Percentiles rank a stretch among this genome's conserved stretches.
phyloP scores from a whole-genome alignment of 192 early-diverging fungal species.

The Backusella circina region DNA sequence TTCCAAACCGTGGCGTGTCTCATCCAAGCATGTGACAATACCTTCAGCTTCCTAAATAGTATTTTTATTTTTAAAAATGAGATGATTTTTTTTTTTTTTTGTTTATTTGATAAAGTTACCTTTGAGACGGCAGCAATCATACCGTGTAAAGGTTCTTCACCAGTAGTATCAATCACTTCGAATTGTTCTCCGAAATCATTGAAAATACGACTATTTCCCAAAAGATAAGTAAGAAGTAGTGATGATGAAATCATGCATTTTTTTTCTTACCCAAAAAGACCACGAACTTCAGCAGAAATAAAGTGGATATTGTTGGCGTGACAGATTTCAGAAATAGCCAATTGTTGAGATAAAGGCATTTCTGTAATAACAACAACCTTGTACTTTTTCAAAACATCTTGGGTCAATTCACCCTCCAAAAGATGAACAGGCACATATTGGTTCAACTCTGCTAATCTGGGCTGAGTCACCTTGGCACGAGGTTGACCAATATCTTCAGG shows the following conservation, averaged over 20 bases:
- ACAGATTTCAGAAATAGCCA: constrained; percentile 83
- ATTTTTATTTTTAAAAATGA: background rate
- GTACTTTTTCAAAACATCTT: constrained; percentile 40
- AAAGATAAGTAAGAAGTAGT: background rate
- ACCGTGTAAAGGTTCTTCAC: constrained; percentile 88
- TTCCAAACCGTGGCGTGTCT: constrained; percentile 95
- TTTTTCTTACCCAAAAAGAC: constrained; percentile 78
- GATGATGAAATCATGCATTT: background rate
- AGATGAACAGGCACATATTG: constrained; percentile 93
- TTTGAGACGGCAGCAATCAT: constrained; percentile 85
- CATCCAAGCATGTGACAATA: constrained; percentile 93
- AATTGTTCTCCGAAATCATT: constrained; percentile 96
- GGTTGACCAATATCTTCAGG: constrained; percentile 83
- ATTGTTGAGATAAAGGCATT: constrained; percentile 66
- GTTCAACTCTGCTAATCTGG: constrained; percentile 93
- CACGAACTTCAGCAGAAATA: constrained; percentile 84
- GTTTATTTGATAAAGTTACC: constrained; percentile 5
- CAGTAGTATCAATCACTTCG: constrained; percentile 81
- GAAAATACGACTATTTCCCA: constrained; percentile 72
- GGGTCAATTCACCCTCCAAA: constrained; percentile 71
- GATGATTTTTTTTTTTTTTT: background rate
- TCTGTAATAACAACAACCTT: constrained; percentile 90
- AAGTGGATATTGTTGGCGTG: constrained; percentile 75
- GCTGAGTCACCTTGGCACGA: constrained; percentile 69
- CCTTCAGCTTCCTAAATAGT: constrained; percentile 65